Percentiles rank a stretch among this genome's conserved stretches.
Evolutionary conservation across 1,284 basidiomycete species (phyloP).

Genomic region (Xerocomus amazonicus): DNA sequence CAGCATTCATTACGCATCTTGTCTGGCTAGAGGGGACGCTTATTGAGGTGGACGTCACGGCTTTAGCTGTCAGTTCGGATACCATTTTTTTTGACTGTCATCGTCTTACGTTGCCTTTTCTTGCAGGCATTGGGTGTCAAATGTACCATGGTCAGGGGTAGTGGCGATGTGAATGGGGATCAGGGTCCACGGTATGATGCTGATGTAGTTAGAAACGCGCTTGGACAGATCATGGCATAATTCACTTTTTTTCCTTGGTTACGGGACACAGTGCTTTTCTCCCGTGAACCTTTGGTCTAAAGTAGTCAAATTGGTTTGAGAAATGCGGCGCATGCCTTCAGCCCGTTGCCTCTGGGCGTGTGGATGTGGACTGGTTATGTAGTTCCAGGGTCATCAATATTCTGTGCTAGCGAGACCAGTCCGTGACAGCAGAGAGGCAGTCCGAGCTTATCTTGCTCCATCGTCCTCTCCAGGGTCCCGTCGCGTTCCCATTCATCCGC

Average conservation of each 20-base stretch:
- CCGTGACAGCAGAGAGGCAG: no score
- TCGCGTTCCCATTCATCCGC: no score
- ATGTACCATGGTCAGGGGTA: slow-evolving; percentile 44
- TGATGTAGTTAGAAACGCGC: slow-evolving; percentile 43
- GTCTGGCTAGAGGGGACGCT: slow-evolving; percentile 67
- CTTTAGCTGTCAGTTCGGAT: slow-evolving; percentile 56
- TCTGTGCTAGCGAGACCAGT: background rate
- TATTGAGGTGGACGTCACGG: slow-evolving; percentile 58
- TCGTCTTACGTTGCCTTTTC: slow-evolving; percentile 6
- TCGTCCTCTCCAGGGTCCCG: no score
- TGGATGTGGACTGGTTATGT: background rate
- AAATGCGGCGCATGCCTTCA: no score
- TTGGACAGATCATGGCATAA: slow-evolving; percentile 40
- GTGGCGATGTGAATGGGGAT: slow-evolving; percentile 10
- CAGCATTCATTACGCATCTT: slow-evolving; percentile 81
- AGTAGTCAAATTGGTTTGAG: no score
- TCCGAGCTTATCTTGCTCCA: no score
- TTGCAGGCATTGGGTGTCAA: slow-evolving; percentile 57
- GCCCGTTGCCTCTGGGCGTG: background rate
- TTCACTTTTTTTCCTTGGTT: slow-evolving; percentile 1
- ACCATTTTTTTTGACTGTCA: background rate
- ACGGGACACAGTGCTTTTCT: background rate
- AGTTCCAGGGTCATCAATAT: background rate
- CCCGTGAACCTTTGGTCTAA: background rate
- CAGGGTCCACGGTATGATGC: slow-evolving; percentile 49